phyloP scores from a whole-genome alignment of 1,284 basidiomycete species.

The Xerocomus amazonicus region DNA sequence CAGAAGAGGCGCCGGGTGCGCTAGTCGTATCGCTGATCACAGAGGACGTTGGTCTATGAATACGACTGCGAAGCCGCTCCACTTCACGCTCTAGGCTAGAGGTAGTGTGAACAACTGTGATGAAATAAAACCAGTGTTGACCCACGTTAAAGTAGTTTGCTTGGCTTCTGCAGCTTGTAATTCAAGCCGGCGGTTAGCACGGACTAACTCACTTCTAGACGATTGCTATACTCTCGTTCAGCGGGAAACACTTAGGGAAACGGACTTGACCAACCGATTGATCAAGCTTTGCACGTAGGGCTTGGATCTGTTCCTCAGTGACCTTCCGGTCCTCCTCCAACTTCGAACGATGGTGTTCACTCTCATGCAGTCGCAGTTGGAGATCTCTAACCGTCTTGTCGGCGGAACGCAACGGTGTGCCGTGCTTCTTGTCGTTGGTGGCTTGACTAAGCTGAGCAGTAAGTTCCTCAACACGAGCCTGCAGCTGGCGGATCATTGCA shows the following conservation, averaged over 20 bases:
- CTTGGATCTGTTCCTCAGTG: constrained; percentile 55
- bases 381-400: constrained; percentile 55
- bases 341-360: constrained; percentile 54
- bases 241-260: not conserved
- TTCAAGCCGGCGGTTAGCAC: constrained; percentile 71
- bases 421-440: constrained; percentile 47
- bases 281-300: constrained; percentile 58
- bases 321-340: constrained; percentile 62
- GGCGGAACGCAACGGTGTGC: constrained; percentile 44
- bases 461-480: constrained; percentile 70
- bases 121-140: constrained; percentile 7
- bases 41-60: constrained; percentile 46
- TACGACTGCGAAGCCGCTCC: constrained; percentile 62
- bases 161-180: constrained; percentile 71
- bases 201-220: constrained; percentile 60
- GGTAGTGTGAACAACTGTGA: constrained; percentile 6
- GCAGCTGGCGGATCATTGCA: constrained; percentile 53
- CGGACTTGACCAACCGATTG: constrained; percentile 37
- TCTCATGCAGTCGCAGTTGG: constrained; percentile 54
- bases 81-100: constrained; percentile 65
- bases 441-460: constrained; percentile 56
- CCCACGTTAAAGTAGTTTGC: constrained; percentile 66
- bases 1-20: constrained; percentile 23
- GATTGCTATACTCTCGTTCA: constrained; percentile 54
- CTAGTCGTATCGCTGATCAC: constrained; percentile 26